Evolutionary conservation across 768 basidiomycete genomes (phyloP).

Genomic region (Lepiota brunneoincarnata): DNA sequence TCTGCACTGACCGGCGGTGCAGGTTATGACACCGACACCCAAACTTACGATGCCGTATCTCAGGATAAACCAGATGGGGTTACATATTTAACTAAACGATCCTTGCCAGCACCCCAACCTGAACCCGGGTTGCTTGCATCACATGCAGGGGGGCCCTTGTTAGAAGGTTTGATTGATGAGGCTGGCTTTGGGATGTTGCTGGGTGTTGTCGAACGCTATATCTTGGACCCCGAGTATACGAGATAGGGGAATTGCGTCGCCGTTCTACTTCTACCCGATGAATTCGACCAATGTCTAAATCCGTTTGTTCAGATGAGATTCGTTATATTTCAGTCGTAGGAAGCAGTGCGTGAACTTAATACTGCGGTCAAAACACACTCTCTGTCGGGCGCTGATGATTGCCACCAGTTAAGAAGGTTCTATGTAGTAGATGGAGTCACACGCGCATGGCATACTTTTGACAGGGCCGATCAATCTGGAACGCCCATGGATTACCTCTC

Average conservation of each 20-base stretch:
- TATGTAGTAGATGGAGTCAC: neutral
- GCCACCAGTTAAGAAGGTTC: neutral
- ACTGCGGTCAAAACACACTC: neutral
- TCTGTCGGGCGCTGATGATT: neutral
- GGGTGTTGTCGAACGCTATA: slow-evolving; percentile 33
- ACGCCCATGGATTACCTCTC: neutral
- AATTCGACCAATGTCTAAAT: neutral
- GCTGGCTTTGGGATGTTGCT: slow-evolving; percentile 37
- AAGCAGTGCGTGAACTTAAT: neutral
- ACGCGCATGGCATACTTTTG: neutral
- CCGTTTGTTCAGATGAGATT: too few relatives aligned
- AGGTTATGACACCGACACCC: slow-evolving; percentile 5
- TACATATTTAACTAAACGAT: neutral
- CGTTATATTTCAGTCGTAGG: too few relatives aligned
- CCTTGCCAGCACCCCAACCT: neutral
- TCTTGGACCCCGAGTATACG: slow-evolving; percentile 6
- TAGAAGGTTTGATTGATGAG: slow-evolving; percentile 28
- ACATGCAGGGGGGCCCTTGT: neutral
- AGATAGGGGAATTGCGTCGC: slow-evolving; percentile 20
- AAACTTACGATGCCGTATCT: neutral
- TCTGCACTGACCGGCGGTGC: slow-evolving; percentile 5
- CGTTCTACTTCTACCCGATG: neutral
- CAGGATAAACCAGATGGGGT: neutral
- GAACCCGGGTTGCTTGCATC: slow-evolving; percentile 2
- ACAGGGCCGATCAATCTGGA: slow-evolving; percentile 6